Evolutionary conservation across 2,329 filamentous ascomycete genomes (phyloP), one percentile per base, ranked within the genome.

Genomic region (Cladophialophora bantiana): DNA sequence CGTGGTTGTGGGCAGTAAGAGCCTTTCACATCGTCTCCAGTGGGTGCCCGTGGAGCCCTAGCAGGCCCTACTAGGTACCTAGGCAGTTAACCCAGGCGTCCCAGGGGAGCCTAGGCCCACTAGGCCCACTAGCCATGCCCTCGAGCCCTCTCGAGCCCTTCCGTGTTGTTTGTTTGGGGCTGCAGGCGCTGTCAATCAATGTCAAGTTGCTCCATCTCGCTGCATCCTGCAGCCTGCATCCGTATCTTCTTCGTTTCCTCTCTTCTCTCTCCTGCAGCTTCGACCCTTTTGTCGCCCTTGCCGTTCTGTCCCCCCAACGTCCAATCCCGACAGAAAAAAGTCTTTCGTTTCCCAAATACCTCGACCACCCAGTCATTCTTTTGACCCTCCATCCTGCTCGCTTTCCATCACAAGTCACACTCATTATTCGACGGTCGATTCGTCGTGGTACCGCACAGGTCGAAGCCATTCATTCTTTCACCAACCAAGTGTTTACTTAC

Each of bases 371-470:
- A 61, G 65, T 67, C 65, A 60, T 67, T 70, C 69, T 54, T 68
- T 68, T 64, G 60, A 62, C 58, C 58, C 45, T 58, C 59, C 62
- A 55, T 60, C 36, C 31, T 61, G 53, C 55, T 60, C 59, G 68
- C 61, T 36, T 50, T 56, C 26, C 18, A 66, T 60, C 59, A 68
- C 67, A 53, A 58, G 20, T 62, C 66, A 67, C 65, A 64, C 55
- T 66, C 67, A 26, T 69, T 66, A 52, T 50, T 59, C 66, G 70
- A 70, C 70, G 70, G 65, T 71, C 64, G 70, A 71, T 68, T 66
- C 70, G 70, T 71, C 70, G 64, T 48, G 64, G 42, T 64, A 61
- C 53, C 57, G 34, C 59, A 32, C 42, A 20, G 31, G 31, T 54
- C 50, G 45, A 34, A 61, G 58, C 59, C 32, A 40, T 59, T 50